Evolutionary conservation across 805 yeast species (phyloP).

Genomic region (Yarrowia yakushimensis): DNA sequence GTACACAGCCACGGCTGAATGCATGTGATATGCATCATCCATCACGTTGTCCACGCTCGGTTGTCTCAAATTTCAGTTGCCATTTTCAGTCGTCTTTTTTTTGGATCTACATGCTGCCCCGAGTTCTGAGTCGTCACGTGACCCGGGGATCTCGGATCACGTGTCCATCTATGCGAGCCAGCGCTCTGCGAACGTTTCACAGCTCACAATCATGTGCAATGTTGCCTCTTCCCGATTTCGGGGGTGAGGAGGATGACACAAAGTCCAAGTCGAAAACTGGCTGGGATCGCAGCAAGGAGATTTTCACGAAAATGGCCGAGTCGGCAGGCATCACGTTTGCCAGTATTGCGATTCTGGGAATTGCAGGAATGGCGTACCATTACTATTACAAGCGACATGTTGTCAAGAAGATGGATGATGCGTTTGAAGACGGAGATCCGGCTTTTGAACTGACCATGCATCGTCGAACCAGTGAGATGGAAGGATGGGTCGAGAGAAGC

Average conservation of each 20-base stretch:
- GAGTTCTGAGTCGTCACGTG: not conserved
- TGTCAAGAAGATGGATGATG: slow-evolving; percentile 56
- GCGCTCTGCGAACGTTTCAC: not conserved
- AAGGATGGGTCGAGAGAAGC: slow-evolving; percentile 66
- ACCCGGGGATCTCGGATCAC: not conserved
- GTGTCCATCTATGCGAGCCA: not conserved
- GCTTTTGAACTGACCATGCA: slow-evolving; percentile 59
- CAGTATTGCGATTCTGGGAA: slow-evolving; percentile 62
- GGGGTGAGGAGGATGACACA: slow-evolving; percentile 27
- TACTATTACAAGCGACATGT: slow-evolving; percentile 57
- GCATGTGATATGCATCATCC: not conserved
- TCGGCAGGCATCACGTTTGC: slow-evolving; percentile 70
- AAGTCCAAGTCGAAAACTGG: not conserved
- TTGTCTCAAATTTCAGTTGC: too few relatives aligned
- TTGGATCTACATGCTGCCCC: not conserved
- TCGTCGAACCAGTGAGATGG: slow-evolving; percentile 31
- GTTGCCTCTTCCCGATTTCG: slow-evolving; percentile 16
- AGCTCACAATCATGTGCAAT: not conserved
- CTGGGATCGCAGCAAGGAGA: slow-evolving; percentile 22
- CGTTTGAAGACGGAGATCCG: slow-evolving; percentile 66
- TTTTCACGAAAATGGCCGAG: slow-evolving; percentile 41
- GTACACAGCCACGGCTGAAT: slow-evolving; percentile 22
- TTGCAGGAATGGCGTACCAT: slow-evolving; percentile 72
- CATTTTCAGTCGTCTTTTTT: too few relatives aligned
- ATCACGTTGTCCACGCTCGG: too few relatives aligned